phyloP scores from a whole-genome alignment of 139 green algal species.

The Tetratostichococcus sp. region DNA sequence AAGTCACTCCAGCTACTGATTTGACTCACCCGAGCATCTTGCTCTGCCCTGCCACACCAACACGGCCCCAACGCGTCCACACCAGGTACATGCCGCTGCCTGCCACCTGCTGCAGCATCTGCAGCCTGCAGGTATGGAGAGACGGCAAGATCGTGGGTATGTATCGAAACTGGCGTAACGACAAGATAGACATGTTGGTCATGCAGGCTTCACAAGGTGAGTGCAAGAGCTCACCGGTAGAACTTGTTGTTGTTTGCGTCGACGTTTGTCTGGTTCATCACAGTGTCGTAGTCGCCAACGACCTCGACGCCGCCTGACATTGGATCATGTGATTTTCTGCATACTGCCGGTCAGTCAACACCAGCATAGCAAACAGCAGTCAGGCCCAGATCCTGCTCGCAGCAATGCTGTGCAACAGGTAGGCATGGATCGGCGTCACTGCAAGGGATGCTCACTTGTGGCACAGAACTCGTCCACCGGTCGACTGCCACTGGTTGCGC shows the following conservation, averaged over 20 bases:
- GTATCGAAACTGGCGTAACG: background rate
- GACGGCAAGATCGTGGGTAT: background rate
- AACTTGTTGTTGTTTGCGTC: constrained; percentile 51
- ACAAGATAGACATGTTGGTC: too few relatives aligned
- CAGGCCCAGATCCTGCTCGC: too few relatives aligned
- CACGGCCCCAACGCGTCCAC: constrained; percentile 32
- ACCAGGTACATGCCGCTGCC: constrained; percentile 20
- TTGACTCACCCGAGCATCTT: constrained; percentile 4
- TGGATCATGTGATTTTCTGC: too few relatives aligned
- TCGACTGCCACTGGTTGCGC: too few relatives aligned
- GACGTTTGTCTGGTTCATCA: constrained; percentile 51
- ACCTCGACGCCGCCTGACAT: constrained; percentile 1
- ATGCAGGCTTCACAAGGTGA: too few relatives aligned
- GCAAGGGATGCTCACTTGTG: too few relatives aligned
- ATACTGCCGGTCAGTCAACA: too few relatives aligned
- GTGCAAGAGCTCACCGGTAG: constrained; percentile 22
- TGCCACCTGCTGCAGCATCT: constrained; percentile 1
- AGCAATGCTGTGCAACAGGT: too few relatives aligned
- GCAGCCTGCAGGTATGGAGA: background rate
- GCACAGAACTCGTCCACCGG: too few relatives aligned
- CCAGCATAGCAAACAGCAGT: too few relatives aligned
- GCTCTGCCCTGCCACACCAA: constrained; percentile 21
- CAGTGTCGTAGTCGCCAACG: constrained; percentile 29
- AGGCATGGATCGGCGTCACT: too few relatives aligned
- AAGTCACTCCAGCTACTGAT: too few relatives aligned